A percentile compares a stretch with the other conserved stretches of the same genome.
These are phyloP conservation scores for Camillea tinctor DNA, from an alignment of 2,329 filamentous ascomycete genomes.

Conservation along the genomic window DNA sequence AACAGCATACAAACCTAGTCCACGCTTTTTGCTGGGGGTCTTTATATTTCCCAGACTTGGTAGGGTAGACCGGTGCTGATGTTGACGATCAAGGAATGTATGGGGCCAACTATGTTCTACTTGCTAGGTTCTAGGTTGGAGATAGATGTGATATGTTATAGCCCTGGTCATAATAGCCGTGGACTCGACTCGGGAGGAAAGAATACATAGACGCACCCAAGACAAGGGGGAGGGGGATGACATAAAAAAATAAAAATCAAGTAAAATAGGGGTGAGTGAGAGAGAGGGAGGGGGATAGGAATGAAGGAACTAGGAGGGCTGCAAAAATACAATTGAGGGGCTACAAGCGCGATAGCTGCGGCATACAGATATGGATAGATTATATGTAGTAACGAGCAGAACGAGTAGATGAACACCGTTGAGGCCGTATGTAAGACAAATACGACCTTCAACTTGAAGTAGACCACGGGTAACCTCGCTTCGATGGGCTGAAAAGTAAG, in stretches of 20 bases:
- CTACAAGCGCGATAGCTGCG: not conserved
- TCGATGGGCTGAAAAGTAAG: not conserved
- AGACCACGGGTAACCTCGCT: not conserved
- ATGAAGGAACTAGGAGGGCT: not conserved
- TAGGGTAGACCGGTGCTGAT: not conserved
- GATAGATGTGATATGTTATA: not conserved
- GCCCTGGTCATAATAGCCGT: not conserved
- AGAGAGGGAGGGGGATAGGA: no score
- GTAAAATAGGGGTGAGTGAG: not conserved
- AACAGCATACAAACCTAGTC: conserved; percentile 3
- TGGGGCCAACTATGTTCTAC: not conserved
- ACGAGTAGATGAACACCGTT: not conserved
- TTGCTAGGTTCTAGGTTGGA: not conserved
- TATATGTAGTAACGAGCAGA: no score
- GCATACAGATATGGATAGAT: not conserved
- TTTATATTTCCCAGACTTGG: not conserved
- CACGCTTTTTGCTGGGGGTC: not conserved
- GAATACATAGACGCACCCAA: no score
- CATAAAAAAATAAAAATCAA: not conserved
- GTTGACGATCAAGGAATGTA: not conserved
- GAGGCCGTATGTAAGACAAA: not conserved
- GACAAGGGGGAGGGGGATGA: no score
- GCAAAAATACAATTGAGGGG: not conserved
- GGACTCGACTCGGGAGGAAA: not conserved
- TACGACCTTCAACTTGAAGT: not conserved